phyloP scores from a whole-genome alignment of 2,329 filamentous ascomycete species.

The Cyphellophora attinorum region DNA sequence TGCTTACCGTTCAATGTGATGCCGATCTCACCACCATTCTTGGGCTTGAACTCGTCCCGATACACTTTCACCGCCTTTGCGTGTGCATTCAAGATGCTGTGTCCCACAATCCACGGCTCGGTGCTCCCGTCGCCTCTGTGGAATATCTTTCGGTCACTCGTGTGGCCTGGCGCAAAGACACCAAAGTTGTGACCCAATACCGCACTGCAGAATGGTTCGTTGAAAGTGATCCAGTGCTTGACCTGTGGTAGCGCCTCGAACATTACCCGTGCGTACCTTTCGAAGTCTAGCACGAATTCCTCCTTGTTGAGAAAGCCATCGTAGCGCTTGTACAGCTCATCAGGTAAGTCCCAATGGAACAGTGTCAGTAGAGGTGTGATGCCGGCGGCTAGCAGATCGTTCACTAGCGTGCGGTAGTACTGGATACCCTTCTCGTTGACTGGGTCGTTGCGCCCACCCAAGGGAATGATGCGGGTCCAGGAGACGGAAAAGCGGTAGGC shows the following conservation, averaged over 20 bases:
- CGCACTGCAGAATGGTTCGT: conserved; percentile 79
- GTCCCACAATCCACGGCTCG: conserved; percentile 75
- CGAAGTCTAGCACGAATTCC: conserved; percentile 75
- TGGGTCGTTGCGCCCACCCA: conserved; percentile 74
- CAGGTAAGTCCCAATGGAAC: conserved; percentile 81
- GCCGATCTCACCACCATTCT: conserved; percentile 66
- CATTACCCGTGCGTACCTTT: conserved; percentile 65
- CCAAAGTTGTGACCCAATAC: conserved; percentile 73
- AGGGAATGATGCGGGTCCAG: conserved; percentile 73
- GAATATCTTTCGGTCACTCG: conserved; percentile 63
- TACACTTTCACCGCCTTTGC: conserved; percentile 73
- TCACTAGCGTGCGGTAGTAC: conserved; percentile 69
- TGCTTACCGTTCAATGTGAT: conserved; percentile 78
- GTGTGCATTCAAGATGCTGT: conserved; percentile 72
- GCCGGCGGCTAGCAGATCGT: conserved; percentile 64
- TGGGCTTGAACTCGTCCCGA: conserved; percentile 68
- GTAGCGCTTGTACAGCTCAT: conserved; percentile 69
- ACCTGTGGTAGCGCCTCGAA: conserved; percentile 68
- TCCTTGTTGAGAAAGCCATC: conserved; percentile 69
- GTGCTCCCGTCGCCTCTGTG: conserved; percentile 61
- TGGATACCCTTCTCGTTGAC: conserved; percentile 69
- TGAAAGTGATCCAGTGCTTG: conserved; percentile 85
- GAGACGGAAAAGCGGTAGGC: conserved; percentile 79
- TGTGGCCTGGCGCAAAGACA: conserved; percentile 71
- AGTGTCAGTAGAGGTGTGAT: conserved; percentile 76